A percentile compares a stretch with the other conserved stretches of the same genome.
Evolutionary conservation across 345 rosid genomes (phyloP).

Genomic region (Eucalyptus fibrosa): DNA sequence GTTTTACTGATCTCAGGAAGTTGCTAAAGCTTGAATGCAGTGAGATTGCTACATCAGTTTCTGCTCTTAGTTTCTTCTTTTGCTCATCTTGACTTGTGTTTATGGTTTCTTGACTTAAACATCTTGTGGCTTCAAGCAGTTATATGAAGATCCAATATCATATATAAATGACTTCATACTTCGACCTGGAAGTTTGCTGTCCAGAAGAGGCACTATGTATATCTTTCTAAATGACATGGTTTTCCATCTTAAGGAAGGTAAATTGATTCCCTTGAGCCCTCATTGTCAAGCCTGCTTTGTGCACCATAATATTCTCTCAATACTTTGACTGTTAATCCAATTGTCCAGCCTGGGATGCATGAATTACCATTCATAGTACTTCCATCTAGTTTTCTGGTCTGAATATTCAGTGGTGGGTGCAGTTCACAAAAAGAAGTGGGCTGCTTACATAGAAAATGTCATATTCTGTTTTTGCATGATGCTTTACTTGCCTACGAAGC

Average conservation of each 20-base stretch:
- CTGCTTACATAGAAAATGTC: background rate
- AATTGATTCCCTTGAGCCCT: background rate
- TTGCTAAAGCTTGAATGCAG: background rate
- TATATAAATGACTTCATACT: conserved; percentile 52
- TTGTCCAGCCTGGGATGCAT: background rate
- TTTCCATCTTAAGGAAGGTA: conserved; percentile 57
- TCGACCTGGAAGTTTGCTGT: conserved; percentile 63
- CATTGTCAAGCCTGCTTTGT: background rate
- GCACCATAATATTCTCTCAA: background rate
- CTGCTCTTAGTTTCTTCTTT: background rate
- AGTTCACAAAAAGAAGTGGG: background rate
- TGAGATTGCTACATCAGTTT: background rate
- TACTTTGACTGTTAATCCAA: background rate
- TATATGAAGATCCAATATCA: conserved; percentile 58
- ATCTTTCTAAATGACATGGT: conserved; percentile 58
- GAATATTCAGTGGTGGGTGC: background rate
- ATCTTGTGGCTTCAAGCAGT: conserved; percentile 20
- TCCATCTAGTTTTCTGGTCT: background rate
- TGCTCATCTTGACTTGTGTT: background rate
- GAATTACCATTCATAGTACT: background rate
- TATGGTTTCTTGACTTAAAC: background rate
- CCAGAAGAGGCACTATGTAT: conserved; percentile 59
- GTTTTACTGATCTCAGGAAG: background rate
- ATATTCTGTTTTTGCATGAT: background rate
- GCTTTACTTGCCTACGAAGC: background rate